Base-by-base conservation (phyloP, 306 rosid genomes). In the Medicago lupulina region DNA sequence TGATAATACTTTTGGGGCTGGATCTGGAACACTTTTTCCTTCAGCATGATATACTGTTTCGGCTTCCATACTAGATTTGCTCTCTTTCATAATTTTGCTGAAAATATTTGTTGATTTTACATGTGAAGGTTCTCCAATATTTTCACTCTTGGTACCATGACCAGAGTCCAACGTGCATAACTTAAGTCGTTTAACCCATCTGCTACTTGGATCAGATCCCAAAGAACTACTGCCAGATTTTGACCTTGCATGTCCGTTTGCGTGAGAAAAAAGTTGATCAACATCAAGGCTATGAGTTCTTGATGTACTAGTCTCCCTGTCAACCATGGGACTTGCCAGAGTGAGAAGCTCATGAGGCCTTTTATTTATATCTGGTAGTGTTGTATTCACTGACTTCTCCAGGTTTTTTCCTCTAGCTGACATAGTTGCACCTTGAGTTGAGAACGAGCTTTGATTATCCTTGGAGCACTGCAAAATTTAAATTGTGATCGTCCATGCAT, bases 121-220 rank as follows among this genome's bases (percentile, higher is more conserved):
- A 51, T 54, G 84, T 6, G 91, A 86, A 70, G 80, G 67, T 76
- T 88, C 93, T 80, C 77, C 85, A 83, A 85, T 74, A 50, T 79
- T 86, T 53, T 84, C 80, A 83, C 67, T 84, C 81, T 83, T 84
- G 38, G 87, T 84, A 62, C 94, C 96, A 28, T 46, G 63, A 72
- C 83, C 85, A 75, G 84, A 75, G 59, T 67, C 67, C 44, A 85
- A 46, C 65, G 83, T 75, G 76, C 84, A 82, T 76, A 82, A 77
- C 83, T 82, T 90, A 76, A 95, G 92, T 76, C 97, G 90, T 76
- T 89, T 90, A 66, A 92, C 81, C 99, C 97, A 90, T 83, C 88
- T 81, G 84, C 82, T 81, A 82, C 88, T 76, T 49, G 85, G 87
- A 47, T 92, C 97, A 14, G 76, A 34, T 80, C 84, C 85, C 53